Conservation (phyloP, 202 grass and related monocot species). For the Alloteropsis angusta region DNA sequence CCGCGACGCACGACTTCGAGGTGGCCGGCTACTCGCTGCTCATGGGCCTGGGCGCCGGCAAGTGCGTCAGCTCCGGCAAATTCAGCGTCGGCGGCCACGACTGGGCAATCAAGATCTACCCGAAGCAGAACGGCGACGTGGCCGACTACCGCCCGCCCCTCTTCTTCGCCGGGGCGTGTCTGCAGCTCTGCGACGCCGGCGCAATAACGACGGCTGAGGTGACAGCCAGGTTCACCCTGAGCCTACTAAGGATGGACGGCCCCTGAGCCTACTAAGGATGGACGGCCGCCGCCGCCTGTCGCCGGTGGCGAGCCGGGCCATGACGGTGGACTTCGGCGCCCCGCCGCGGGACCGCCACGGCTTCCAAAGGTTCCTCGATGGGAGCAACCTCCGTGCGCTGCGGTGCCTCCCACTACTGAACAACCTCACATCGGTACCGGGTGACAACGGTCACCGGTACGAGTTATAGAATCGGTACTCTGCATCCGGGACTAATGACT, state of each 20-base stretch:
- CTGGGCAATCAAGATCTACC: neutral
- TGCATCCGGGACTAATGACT: no score
- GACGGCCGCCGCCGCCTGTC: neutral
- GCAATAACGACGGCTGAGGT: neutral
- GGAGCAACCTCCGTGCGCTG: neutral
- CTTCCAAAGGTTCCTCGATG: neutral
- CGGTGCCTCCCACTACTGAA: neutral
- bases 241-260: neutral
- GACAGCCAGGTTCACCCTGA: neutral
- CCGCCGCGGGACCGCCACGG: neutral
- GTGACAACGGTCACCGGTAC: no score
- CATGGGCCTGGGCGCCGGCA: neutral
- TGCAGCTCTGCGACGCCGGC: neutral
- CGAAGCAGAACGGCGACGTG: neutral
- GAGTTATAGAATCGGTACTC: no score
- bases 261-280: neutral
- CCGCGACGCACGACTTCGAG: neutral
- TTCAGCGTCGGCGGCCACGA: neutral
- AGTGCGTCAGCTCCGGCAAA: neutral
- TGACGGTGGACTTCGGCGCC: neutral
- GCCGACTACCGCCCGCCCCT: neutral
- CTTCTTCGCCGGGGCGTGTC: neutral
- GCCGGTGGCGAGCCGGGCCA: neutral
- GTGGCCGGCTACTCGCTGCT: neutral
- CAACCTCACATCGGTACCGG: no score